These are phyloP conservation scores for Mentha longifolia DNA, from an alignment of 257 asterid genomes.

Conservation along the genomic window DNA sequence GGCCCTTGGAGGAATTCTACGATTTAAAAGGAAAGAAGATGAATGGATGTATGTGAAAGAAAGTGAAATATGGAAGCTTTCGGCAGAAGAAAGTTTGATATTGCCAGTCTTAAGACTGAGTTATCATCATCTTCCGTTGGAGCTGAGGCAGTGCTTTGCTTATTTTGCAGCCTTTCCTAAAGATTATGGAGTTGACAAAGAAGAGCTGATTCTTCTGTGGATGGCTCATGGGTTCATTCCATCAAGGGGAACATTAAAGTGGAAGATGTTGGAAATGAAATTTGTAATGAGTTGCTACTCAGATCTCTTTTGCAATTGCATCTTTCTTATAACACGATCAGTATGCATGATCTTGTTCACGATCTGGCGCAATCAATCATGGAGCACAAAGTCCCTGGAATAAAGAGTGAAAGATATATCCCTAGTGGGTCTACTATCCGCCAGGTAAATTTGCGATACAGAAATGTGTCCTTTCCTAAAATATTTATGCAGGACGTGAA, in stretches of 20 bases:
- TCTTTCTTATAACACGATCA: background rate
- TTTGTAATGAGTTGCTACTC: no score
- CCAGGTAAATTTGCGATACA: background rate
- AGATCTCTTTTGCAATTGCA: no score
- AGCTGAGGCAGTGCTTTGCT: conserved; percentile 39
- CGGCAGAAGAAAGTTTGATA: conserved; percentile 25
- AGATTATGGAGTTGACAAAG: conserved; percentile 19
- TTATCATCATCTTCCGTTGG: conserved; percentile 45
- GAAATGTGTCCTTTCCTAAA: conserved; percentile 26
- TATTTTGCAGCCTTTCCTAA: conserved; percentile 43
- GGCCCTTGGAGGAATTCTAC: no score
- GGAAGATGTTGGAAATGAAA: no score
- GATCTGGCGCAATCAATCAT: conserved; percentile 46
- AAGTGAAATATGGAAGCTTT: no score
- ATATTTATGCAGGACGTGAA: background rate
- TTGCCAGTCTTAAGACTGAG: conserved; percentile 39
- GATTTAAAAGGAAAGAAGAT: no score
- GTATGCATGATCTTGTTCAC: conserved; percentile 45
- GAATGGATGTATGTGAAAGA: no score
- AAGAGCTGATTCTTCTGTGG: conserved; percentile 35
- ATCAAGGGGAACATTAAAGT: no score
- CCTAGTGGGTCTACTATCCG: background rate
- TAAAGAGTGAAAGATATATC: no score
- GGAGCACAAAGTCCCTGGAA: conserved; percentile 21
- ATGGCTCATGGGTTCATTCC: conserved; percentile 31